Evolutionary conservation across 768 basidiomycete species (phyloP), one percentile per base, ranked within the genome.

Genomic region (Scleroderma bovista): DNA sequence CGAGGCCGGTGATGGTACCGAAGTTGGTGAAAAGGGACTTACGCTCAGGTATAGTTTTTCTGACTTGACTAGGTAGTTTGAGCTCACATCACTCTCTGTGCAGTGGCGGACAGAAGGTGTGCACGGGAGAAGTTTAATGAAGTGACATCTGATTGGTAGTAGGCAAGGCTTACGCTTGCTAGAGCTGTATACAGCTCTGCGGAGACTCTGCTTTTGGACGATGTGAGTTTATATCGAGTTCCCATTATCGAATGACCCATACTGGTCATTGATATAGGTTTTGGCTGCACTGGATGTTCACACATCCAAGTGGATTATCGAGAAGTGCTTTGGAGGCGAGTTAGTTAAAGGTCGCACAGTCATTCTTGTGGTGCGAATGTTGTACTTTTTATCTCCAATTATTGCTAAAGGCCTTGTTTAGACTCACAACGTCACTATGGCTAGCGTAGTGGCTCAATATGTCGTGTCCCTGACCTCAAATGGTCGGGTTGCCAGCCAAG

Each of bases 21-120:
- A 88, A 66, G 79, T 86, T 22, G 84, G 85, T 8, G 84, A 88
- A 60, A 84, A 82, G 57, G 84, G 84, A 2, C 61, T 83, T 9
- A 86, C 80, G 1, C 56, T 81, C 29, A 72, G 71, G 70, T 70
- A 38, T 26, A 55, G 34, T 17, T 34, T 26, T 33, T 20, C 11
- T n/a, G 6, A 2, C 6, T 36, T 10, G 22, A 8, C 15, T 8
- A 9, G 20, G 31, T 10, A 6, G 16, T 13, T 34, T 24, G 40
- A 44, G 13, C 22, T 17, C 33, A 39, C 7, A 17, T 10, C n/a
- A 19, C 33, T 24, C 23, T 22, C 19, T 22, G 16, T 13, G 17
- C 15, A 73, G 71, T 57, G 80, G 80, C 29, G 80, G 80, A 32
- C 80, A 81, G 59, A 80, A 84, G 71, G 83, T 75, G 16, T 20